Percentiles rank a stretch among this genome's conserved stretches.
Conservation (phyloP, 1,139 yeast species). For the Nakaseomyces kungkrabaensis region DNA sequence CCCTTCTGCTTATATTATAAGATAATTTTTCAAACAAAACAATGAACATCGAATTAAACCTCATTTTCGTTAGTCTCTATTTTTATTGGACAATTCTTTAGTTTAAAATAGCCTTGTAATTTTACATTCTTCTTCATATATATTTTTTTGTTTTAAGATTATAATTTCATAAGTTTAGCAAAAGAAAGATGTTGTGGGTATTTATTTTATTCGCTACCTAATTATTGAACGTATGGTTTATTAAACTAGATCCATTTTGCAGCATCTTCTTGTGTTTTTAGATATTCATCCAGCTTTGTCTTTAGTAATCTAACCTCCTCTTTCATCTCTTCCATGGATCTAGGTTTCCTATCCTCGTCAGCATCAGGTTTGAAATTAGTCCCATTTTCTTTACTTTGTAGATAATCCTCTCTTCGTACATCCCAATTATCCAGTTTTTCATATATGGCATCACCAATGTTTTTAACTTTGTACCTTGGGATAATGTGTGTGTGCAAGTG, state of each 20-base stretch:
- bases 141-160: too few species aligned
- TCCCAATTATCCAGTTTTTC: slow-evolving; percentile 45
- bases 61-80: too few species aligned
- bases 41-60: too few species aligned
- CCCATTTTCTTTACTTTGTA: slow-evolving; percentile 43
- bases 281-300: slow-evolving; percentile 6
- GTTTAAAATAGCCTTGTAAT: too few species aligned
- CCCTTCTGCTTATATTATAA: background rate
- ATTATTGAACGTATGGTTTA: too few species aligned
- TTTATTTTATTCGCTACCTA: background rate
- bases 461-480: slow-evolving; percentile 61
- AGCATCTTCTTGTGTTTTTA: background rate
- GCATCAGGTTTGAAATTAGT: slow-evolving; percentile 54
- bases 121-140: too few species aligned
- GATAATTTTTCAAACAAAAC: too few species aligned
- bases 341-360: slow-evolving; percentile 44
- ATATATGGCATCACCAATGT: slow-evolving; percentile 66
- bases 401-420: slow-evolving; percentile 21
- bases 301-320: slow-evolving; percentile 10
- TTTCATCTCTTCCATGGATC: slow-evolving; percentile 31
- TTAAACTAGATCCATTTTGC: background rate
- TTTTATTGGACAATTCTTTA: too few species aligned
- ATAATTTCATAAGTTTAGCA: too few species aligned
- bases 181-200: too few species aligned
- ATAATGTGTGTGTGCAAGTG: slow-evolving; percentile 90